Evolutionary conservation across 257 asterid species (phyloP).

Genomic region (Gentiana dahurica): DNA sequence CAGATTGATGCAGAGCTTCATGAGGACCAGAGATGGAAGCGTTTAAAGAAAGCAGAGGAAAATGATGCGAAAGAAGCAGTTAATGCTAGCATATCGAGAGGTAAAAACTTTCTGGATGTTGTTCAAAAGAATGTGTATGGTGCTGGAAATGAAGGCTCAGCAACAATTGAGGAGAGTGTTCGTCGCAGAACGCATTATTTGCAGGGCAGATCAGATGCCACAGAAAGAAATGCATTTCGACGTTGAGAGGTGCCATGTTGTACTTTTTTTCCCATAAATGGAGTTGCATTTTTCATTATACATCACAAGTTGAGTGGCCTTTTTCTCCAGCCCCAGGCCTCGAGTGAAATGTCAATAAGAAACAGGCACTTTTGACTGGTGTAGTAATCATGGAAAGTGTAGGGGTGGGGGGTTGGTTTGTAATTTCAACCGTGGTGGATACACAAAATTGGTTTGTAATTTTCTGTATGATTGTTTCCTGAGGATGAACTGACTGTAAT

Average conservation of each 20-base stretch:
- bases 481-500: too few species aligned
- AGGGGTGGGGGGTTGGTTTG: too few species aligned
- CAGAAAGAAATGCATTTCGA: conserved; percentile 77
- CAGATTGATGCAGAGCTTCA: conserved; percentile 83
- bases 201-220: conserved; percentile 54
- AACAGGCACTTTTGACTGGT: too few species aligned
- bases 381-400: too few species aligned
- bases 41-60: conserved; percentile 77
- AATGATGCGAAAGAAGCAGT: conserved; percentile 62
- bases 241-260: conserved; percentile 16
- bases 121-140: conserved; percentile 81
- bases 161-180: conserved; percentile 94
- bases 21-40: conserved; percentile 89
- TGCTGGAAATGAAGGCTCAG: conserved; percentile 85
- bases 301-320: too few species aligned
- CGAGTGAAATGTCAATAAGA: too few species aligned
- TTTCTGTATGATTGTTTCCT: too few species aligned
- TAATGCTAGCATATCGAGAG: conserved; percentile 29
- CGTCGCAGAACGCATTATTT: conserved; percentile 74
- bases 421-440: too few species aligned
- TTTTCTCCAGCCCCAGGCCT: too few species aligned
- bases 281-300: too few species aligned
- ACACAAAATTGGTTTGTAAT: too few species aligned
- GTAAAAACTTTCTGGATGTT: conserved; percentile 71
- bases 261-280: too few species aligned